Conservation (phyloP, 495 filamentous ascomycete genomes). For the Penicillium antarcticum region DNA sequence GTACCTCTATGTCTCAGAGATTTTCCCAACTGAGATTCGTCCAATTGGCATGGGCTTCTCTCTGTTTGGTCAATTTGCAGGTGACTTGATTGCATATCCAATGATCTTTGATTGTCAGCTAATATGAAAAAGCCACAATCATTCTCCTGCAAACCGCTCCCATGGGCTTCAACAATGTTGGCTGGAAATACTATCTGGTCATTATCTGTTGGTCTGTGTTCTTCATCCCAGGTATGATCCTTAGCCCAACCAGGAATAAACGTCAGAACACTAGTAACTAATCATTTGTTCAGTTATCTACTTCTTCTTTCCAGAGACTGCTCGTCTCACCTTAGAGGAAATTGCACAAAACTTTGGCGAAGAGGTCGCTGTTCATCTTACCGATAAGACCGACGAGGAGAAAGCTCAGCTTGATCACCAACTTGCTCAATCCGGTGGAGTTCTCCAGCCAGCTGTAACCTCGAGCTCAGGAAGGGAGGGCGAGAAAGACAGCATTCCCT, state of each 20-base stretch:
- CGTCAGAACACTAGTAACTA: too few relatives aligned
- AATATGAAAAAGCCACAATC: constrained; percentile 23
- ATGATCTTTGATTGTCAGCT: not conserved
- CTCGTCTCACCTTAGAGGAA: constrained; percentile 48
- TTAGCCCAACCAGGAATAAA: too few relatives aligned
- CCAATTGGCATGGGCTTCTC: constrained; percentile 46
- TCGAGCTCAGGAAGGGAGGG: not conserved
- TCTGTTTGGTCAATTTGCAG: constrained; percentile 39
- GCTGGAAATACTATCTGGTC: constrained; percentile 49
- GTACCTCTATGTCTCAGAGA: constrained; percentile 50
- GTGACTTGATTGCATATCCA: constrained; percentile 3
- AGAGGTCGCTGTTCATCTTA: constrained; percentile 36
- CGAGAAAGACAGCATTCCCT: not conserved
- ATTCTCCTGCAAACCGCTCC: constrained; percentile 42
- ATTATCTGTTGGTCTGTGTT: constrained; percentile 44
- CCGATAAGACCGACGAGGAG: constrained; percentile 31
- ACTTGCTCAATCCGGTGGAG: not conserved
- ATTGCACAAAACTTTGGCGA: constrained; percentile 45
- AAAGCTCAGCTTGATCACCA: constrained; percentile 22
- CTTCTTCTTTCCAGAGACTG: constrained; percentile 57
- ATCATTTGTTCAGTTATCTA: constrained; percentile 33
- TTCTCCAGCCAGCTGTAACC: not conserved
- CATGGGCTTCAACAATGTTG: constrained; percentile 39
- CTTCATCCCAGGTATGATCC: constrained; percentile 32
- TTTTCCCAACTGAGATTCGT: constrained; percentile 50